Percentiles rank a stretch among this genome's conserved stretches.
These are phyloP conservation scores for Calendula officinalis DNA, from an alignment of 129 eudicot genomes.

Conservation along the genomic window DNA sequence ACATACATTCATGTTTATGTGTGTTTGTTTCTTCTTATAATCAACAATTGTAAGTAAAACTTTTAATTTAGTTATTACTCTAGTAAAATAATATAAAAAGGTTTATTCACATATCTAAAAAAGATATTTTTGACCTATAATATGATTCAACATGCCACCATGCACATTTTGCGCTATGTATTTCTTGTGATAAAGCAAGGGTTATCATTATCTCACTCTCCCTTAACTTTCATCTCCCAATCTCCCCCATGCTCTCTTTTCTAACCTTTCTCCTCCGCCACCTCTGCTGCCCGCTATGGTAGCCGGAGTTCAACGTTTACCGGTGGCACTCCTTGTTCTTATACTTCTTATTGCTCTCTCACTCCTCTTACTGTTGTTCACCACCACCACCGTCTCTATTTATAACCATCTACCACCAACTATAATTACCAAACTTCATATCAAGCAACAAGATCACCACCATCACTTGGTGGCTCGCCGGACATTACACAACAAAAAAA, in stretches of 20 bases:
- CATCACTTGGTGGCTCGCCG: neutral
- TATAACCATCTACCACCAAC: conserved; percentile 11
- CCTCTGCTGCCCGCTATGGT: conserved; percentile 33
- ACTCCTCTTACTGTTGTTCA: conserved; percentile 27
- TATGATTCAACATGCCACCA: neutral
- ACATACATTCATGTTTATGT: neutral
- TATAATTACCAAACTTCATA: neutral
- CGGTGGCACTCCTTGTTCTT: conserved; percentile 11
- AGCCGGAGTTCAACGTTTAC: conserved; percentile 29
- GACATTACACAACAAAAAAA: neutral
- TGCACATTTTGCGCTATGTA: neutral
- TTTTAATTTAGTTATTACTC: neutral
- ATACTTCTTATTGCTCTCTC: neutral
- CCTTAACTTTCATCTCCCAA: conserved; percentile 11
- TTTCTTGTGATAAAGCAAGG: neutral
- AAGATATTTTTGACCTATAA: no score
- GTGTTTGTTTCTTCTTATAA: conserved; percentile 2
- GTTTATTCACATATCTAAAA: no score
- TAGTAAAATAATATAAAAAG: no score
- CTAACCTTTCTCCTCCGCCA: conserved; percentile 9
- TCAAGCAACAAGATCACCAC: conserved; percentile 2
- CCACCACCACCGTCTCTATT: conserved; percentile 10
- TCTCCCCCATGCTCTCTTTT: conserved; percentile 29
- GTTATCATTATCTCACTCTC: neutral
- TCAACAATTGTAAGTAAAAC: neutral